Percentiles rank a stretch among this genome's conserved stretches.
phyloP scores from a whole-genome alignment of 129 eudicot species.

The Lactuca sativa region DNA sequence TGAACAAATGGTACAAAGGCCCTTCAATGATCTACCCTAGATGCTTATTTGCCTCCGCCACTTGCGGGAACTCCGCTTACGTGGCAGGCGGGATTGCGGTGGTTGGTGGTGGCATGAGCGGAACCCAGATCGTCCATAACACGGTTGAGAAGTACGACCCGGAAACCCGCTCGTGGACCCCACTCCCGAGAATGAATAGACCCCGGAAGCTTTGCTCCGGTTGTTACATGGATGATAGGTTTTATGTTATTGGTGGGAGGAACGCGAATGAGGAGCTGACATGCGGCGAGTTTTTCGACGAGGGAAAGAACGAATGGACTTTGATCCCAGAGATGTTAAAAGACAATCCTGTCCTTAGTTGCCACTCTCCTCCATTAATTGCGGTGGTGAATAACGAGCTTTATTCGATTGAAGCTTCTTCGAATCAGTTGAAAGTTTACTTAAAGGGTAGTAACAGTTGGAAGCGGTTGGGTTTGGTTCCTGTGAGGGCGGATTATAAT shows the following conservation, averaged over 20 bases:
- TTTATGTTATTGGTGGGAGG: conserved; percentile 84
- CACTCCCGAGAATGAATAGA: conserved; percentile 71
- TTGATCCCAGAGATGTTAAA: conserved; percentile 67
- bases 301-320: conserved; percentile 47
- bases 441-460: conserved; percentile 62
- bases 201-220: conserved; percentile 77
- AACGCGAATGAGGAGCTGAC: conserved; percentile 64
- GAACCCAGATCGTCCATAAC: conserved; percentile 41
- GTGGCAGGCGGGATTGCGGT: conserved; percentile 78
- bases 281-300: conserved; percentile 76
- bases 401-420: conserved; percentile 63
- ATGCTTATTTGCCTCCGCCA: conserved; percentile 87
- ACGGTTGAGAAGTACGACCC: conserved; percentile 73
- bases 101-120: conserved; percentile 12
- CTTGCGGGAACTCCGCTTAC: conserved; percentile 63
- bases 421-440: conserved; percentile 75
- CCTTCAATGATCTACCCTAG: conserved; percentile 73
- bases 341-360: conserved; percentile 63
- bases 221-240: conserved; percentile 66
- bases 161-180: conserved; percentile 58
- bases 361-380: conserved; percentile 81
- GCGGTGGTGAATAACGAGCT: conserved; percentile 92
- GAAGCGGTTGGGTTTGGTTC: conserved; percentile 74
- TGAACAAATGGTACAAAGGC: conserved; percentile 70
- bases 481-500: conserved; percentile 63